These are phyloP conservation scores for Podospora comata DNA, from an alignment of 495 filamentous ascomycete genomes.

Conservation along the genomic window DNA sequence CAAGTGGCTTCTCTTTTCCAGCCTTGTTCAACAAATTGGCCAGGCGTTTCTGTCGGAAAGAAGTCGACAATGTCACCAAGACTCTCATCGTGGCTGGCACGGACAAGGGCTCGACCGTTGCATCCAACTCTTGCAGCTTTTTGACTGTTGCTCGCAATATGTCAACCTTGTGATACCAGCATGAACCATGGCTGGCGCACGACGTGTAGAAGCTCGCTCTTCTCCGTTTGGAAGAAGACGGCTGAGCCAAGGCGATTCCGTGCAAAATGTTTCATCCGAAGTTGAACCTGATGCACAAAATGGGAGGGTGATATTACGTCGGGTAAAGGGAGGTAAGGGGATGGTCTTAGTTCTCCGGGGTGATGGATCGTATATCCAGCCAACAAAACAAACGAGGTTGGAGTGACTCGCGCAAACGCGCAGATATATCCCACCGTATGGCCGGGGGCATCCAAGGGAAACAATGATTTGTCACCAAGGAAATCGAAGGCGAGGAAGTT, in stretches of 20 bases:
- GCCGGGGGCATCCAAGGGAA: conserved; percentile 56
- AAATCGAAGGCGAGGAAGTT: conserved; percentile 56
- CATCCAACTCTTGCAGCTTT: conserved; percentile 49
- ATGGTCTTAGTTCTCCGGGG: conserved; percentile 52
- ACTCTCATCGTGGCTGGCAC: conserved; percentile 53
- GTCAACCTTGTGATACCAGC: conserved; percentile 28
- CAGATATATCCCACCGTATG: conserved; percentile 57
- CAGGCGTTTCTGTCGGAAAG: conserved; percentile 46
- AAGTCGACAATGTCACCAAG: conserved; percentile 48
- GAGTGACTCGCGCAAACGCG: conserved; percentile 52
- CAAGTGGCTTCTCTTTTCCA: conserved; percentile 51
- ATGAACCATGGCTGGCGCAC: neutral
- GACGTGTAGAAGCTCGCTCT: conserved; percentile 38
- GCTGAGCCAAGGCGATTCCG: conserved; percentile 23
- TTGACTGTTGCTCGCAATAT: conserved; percentile 37
- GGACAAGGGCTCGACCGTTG: conserved; percentile 48
- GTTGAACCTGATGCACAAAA: conserved; percentile 22
- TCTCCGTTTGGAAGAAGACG: neutral
- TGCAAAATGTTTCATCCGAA: conserved; percentile 28
- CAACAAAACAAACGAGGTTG: conserved; percentile 51
- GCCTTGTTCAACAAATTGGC: conserved; percentile 50
- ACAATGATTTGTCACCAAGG: conserved; percentile 59
- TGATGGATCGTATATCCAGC: conserved; percentile 56
- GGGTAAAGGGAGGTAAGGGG: conserved; percentile 48
- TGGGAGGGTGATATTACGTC: conserved; percentile 40